Conservation (phyloP, 2,329 filamentous ascomycete genomes). For the Aspergillus tanneri region DNA sequence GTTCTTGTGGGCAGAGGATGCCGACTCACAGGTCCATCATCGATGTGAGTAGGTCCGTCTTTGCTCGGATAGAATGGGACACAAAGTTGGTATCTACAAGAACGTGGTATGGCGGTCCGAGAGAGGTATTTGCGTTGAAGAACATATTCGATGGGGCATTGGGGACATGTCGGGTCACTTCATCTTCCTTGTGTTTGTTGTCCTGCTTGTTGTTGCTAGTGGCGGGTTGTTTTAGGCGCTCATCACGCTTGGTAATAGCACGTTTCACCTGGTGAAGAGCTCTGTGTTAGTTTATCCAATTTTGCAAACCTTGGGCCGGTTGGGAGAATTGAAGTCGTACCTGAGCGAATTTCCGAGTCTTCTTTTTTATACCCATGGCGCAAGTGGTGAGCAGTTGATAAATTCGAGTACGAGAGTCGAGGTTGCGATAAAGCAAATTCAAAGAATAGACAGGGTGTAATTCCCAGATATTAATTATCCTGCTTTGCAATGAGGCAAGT, state of each 20-base stretch:
- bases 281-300: constrained; percentile 57
- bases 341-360: constrained; percentile 84
- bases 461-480: not conserved
- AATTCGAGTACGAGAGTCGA: not conserved
- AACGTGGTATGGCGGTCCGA: constrained; percentile 78
- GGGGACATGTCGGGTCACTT: constrained; percentile 17
- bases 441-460: not conserved
- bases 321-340: constrained; percentile 54
- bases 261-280: constrained; percentile 31
- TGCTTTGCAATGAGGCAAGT: no score
- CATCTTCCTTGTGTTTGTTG: constrained; percentile 16
- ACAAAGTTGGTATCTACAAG: constrained; percentile 90
- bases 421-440: not conserved
- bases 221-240: constrained; percentile 20
- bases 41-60: constrained; percentile 79
- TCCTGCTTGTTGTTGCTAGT: constrained; percentile 12
- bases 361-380: constrained; percentile 84
- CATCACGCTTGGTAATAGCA: constrained; percentile 20
- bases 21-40: constrained; percentile 71
- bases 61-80: constrained; percentile 84
- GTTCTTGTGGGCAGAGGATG: not conserved
- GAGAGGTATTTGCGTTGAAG: constrained; percentile 83
- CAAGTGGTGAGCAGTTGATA: not conserved
- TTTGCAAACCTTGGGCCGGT: not conserved
- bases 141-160: constrained; percentile 76